These are phyloP conservation scores for Grigorovia transvaalensis DNA, from an alignment of 805 yeast genomes.

Conservation along the genomic window DNA sequence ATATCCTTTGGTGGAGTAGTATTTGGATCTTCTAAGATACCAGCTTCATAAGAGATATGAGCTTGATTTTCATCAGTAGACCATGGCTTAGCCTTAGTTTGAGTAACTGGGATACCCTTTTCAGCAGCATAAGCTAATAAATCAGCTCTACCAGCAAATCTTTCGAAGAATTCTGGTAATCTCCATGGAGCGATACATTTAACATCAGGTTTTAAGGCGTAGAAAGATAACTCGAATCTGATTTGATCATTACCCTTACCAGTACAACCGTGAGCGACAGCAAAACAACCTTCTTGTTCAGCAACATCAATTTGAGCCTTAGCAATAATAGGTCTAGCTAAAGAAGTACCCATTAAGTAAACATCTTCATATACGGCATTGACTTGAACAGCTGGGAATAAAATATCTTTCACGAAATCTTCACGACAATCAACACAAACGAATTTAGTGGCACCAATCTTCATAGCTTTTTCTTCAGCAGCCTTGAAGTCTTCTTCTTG, in stretches of 20 bases:
- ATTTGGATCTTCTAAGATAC: conserved; percentile 97
- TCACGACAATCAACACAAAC: conserved; percentile 90
- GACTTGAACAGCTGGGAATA: conserved; percentile 92
- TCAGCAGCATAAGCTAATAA: conserved; percentile 86
- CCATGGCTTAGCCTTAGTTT: conserved; percentile 99
- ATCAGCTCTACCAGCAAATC: conserved; percentile 97
- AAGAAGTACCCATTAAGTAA: conserved; percentile 89
- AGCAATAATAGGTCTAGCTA: conserved; percentile 98
- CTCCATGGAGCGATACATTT: conserved; percentile 99
- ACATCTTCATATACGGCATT: conserved; percentile 98
- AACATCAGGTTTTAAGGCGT: conserved; percentile 96
- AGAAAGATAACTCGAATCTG: conserved; percentile 92
- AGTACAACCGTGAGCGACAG: conserved; percentile 98
- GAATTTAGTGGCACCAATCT: conserved; percentile 94
- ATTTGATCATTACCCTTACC: conserved; percentile 99
- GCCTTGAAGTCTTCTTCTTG: conserved; percentile 99
- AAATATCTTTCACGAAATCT: conserved; percentile 85
- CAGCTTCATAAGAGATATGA: conserved; percentile 98
- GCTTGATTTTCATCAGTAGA: conserved; percentile 99
- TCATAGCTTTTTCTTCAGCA: conserved; percentile 90
- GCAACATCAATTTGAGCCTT: conserved; percentile 97
- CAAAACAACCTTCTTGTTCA: conserved; percentile 94
- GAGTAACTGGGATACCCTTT: conserved; percentile 89
- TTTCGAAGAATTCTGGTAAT: conserved; percentile 85
- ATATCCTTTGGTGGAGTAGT: conserved; percentile 98